Evolutionary conservation across 2,329 filamentous ascomycete species (phyloP).

Genomic region (Epichloe festucae): DNA sequence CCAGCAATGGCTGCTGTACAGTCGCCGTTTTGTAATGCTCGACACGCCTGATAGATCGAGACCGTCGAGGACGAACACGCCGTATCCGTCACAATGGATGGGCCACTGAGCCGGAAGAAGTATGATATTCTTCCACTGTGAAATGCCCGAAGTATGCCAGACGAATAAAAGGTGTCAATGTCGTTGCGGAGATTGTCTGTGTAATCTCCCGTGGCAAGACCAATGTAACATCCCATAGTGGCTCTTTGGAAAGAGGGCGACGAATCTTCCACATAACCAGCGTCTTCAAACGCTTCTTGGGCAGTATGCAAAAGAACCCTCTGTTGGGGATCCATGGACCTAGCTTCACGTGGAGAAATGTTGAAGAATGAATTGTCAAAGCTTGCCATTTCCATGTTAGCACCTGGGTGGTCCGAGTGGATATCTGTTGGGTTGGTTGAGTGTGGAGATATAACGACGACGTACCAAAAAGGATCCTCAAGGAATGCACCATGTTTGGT

Average conservation of each 20-base stretch:
- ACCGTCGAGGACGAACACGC: neutral
- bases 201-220: neutral
- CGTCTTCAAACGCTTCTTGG: neutral
- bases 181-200: neutral
- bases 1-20: slow-evolving; percentile 51
- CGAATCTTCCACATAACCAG: neutral
- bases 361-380: slow-evolving; percentile 57
- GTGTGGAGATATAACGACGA: no score
- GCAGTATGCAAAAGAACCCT: neutral
- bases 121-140: neutral
- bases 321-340: slow-evolving; percentile 37
- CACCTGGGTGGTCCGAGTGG: no score
- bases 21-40: slow-evolving; percentile 26
- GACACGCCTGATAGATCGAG: neutral
- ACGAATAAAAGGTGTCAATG: neutral
- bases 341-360: slow-evolving; percentile 56
- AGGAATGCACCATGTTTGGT: slow-evolving; percentile 16
- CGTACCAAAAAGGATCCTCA: slow-evolving; percentile 45
- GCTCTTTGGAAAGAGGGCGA: neutral
- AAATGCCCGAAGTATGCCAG: neutral
- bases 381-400: no score
- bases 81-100: neutral
- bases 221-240: neutral
- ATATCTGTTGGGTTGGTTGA: no score
- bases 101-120: neutral